Percentiles rank a stretch among this genome's conserved stretches.
Evolutionary conservation across 2,329 filamentous ascomycete species (phyloP).

Genomic region (Davidsoniella eucalypti): DNA sequence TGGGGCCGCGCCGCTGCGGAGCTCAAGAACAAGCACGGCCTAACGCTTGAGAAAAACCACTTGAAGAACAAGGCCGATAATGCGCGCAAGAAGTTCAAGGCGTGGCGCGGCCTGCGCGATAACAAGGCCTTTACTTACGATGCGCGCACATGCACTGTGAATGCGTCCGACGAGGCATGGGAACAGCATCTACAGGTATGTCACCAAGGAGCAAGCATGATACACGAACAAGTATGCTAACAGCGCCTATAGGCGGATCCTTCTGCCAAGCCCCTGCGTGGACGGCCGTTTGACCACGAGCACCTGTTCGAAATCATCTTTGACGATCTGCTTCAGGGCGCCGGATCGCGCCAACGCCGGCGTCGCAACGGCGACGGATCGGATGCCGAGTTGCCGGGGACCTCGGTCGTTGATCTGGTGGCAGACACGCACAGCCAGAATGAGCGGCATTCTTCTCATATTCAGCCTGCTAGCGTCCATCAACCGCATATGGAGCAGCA

Average conservation of each 20-base stretch:
- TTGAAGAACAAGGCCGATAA: constrained; percentile 50
- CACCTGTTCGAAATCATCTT: constrained; percentile 45
- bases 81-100: constrained; percentile 44
- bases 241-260: constrained; percentile 32
- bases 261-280: constrained; percentile 37
- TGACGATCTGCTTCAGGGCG: constrained; percentile 32
- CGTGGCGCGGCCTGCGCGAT: constrained; percentile 42
- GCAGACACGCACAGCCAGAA: not conserved
- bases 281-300: constrained; percentile 42
- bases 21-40: constrained; percentile 36
- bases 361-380: not conserved
- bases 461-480: no score
- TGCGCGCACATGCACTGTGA: constrained; percentile 31
- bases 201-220: constrained; percentile 2
- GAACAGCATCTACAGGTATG: constrained; percentile 38
- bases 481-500: not conserved
- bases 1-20: constrained; percentile 41
- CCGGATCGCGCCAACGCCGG: constrained; percentile 8
- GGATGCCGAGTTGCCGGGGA: not conserved
- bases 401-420: not conserved
- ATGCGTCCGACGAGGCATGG: constrained; percentile 41
- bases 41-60: constrained; percentile 42
- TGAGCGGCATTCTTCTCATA: no score
- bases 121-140: constrained; percentile 41
- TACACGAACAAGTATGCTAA: not conserved